Base-by-base conservation (phyloP, 257 asterid genomes). In the Phtheirospermum japonicum region DNA sequence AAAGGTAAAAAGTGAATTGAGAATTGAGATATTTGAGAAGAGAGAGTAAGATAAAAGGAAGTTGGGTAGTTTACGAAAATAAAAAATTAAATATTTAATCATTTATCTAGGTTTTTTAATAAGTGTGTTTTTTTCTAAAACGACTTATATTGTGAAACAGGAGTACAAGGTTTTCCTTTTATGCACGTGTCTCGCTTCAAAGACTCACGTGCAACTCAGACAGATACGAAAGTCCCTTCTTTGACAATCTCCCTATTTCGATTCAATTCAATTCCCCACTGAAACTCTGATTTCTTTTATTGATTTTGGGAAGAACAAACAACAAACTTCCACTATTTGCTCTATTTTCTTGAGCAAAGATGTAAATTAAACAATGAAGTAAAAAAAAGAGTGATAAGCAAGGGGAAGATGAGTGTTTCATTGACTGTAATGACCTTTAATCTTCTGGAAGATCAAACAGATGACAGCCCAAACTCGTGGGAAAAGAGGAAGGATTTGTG, bases 401-500 rank as follows among this genome's bases (percentile, higher is more conserved):
- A 55, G 4, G 34, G 53, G 67, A 88, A 82, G 72, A 89, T 92
- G 99, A 92, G 89, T 72, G 96, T 87, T 43, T 85, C 97, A 63
- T 68, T 89, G 65, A 80, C 95, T 63, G 85, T 93, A 36, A 86
- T 89, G 99, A 89, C 86, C 51, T 89, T 92, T 60, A 93, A 93
- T 79, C 97, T 93, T 66, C 89, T 89, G 2, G 99, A 93, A 74
- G 96, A 92, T 83, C 97, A 89, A 74, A 63, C 77, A 28, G 85
- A 79, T 26, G 91, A 87, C 65, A 85, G 91, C 80, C 95, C 94
- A 5, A 82, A 87, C 67, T 82, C 97, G 57, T 92, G 97, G 97
- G 95, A 86, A 4, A 92, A 83, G 79, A 87, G 99, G 91, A 92
- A 83, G 73, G 95, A 85, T 71, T 79, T 89, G 76, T 89, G 99